Base-by-base conservation (phyloP, 306 rosid genomes). In the Trifolium repens region DNA sequence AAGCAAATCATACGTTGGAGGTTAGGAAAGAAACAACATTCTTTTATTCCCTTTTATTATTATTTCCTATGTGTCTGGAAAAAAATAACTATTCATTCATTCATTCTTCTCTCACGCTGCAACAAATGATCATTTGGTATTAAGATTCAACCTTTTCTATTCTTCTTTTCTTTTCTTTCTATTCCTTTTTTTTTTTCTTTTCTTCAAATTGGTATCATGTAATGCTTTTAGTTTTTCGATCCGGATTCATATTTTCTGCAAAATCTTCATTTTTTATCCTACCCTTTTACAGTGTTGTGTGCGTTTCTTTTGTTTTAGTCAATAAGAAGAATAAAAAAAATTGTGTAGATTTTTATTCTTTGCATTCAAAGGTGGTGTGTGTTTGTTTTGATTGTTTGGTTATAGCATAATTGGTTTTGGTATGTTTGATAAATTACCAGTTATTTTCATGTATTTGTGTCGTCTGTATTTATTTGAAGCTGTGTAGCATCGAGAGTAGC, bases 151-250 rank as follows among this genome's bases (percentile, higher is more conserved):
- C n/a, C 16, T 37, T 67, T 67, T 9, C 15, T 7, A 0, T 14
- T 16, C 26, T 30, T 0, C 1, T 5, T 3, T 7, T 0, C 1
- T 5, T 3, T 7, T n/a, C 9, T 9, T 55, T 24, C 0, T 4
- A 30, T 61, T 49, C 1, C 44, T 22, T 7, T 44, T 22, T 10
- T 10, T 17, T 17, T 17, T 17, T 17, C 19, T 59, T 19, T 15
- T 50, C 10, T 44, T 44, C 22, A 50, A 15, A 50, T 15, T 22
- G 57, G 57, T 55, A 22, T n/a, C n/a, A 30, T 5, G 8, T 13
- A 64, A 72, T 67, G 71, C 69, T 47, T 66, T 50, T 57, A 10
- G 34, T 67, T 80, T 74, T 49, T 15, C 10, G 66, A 68, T 68
- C 75, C 75, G 44, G 24, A 49, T 79, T 12, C 52, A 7, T 69